Evolutionary conservation across 2,329 filamentous ascomycete species (phyloP).

Genomic region (Ascochyta clinopodiicola): DNA sequence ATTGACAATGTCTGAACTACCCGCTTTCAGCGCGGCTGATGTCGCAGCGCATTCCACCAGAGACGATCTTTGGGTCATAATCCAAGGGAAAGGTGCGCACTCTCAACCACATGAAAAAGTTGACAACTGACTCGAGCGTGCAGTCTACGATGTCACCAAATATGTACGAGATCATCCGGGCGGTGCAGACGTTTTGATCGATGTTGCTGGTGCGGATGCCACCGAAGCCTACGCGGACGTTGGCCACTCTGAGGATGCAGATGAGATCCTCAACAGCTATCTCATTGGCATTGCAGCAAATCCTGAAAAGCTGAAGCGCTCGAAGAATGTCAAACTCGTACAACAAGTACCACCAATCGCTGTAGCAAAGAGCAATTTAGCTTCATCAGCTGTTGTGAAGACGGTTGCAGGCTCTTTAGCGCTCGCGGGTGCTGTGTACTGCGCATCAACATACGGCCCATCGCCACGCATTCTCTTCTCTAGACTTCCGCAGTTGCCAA

Average conservation of each 20-base stretch:
- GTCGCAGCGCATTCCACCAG: constrained; percentile 59
- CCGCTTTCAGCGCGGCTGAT: constrained; percentile 41
- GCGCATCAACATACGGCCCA: constrained; percentile 19
- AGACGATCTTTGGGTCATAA: constrained; percentile 61
- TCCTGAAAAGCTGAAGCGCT: constrained; percentile 21
- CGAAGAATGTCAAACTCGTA: constrained; percentile 47
- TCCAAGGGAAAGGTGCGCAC: constrained; percentile 53
- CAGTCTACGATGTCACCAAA: constrained; percentile 65
- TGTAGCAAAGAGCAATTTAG: constrained; percentile 2
- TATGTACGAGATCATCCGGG: constrained; percentile 66
- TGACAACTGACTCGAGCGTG: not conserved
- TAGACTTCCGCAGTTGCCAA: constrained; percentile 6
- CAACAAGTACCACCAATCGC: constrained; percentile 35
- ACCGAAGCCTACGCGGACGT: constrained; percentile 53
- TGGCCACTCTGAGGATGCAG: constrained; percentile 56
- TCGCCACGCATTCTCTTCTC: constrained; percentile 15
- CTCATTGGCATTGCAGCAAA: constrained; percentile 34
- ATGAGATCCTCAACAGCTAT: constrained; percentile 50
- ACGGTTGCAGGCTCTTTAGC: constrained; percentile 15
- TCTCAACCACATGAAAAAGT: not conserved
- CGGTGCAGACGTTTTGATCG: constrained; percentile 50
- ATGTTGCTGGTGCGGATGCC: constrained; percentile 52
- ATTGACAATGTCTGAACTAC: constrained; percentile 23
- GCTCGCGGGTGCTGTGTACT: constrained; percentile 19
- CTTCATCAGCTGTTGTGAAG: constrained; percentile 14